phyloP scores from a whole-genome alignment of 2,329 filamentous ascomycete species.

The Canariomyces notabilis region DNA sequence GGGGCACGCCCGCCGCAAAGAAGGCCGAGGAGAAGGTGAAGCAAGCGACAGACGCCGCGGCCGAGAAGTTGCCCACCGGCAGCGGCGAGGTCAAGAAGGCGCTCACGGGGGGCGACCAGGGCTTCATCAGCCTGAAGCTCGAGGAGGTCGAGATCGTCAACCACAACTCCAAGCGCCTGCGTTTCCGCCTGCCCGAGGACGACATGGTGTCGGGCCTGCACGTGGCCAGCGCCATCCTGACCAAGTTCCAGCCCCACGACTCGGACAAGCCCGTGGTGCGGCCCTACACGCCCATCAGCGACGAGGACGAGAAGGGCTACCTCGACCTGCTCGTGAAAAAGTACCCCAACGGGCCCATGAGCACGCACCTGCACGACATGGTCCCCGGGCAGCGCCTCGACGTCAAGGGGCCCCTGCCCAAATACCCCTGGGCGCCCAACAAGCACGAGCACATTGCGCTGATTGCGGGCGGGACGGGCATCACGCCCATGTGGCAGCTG shows the following conservation, averaged over 20 bases:
- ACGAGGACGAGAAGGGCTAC: constrained; percentile 75
- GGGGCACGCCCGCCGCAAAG: constrained; percentile 46
- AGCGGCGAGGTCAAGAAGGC: constrained; percentile 44
- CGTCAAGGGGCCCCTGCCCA: constrained; percentile 92
- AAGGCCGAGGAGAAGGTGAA: constrained; percentile 53
- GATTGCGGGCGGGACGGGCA: constrained; percentile 92
- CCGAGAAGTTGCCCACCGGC: constrained; percentile 33
- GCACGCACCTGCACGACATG: constrained; percentile 79
- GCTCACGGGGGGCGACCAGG: constrained; percentile 82
- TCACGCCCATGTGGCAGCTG: constrained; percentile 98
- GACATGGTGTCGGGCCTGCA: constrained; percentile 79
- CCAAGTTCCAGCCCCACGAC: constrained; percentile 82
- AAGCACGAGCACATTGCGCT: constrained; percentile 87
- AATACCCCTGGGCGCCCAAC: constrained; percentile 85
- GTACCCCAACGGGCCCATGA: constrained; percentile 90
- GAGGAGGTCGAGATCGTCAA: constrained; percentile 74
- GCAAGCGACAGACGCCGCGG: constrained; percentile 36
- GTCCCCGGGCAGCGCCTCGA: constrained; percentile 75
- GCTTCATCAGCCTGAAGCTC: constrained; percentile 77
- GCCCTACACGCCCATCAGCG: constrained; percentile 88
- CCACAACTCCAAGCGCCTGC: constrained; percentile 91
- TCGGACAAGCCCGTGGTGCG: constrained; percentile 82
- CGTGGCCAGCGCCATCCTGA: constrained; percentile 81
- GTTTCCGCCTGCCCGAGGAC: constrained; percentile 79
- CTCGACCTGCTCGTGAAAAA: constrained; percentile 88